Percentiles rank a stretch among this genome's conserved stretches.
Conservation (phyloP, 139 green algal species). For the Tetradesmus lagerheimii region DNA sequence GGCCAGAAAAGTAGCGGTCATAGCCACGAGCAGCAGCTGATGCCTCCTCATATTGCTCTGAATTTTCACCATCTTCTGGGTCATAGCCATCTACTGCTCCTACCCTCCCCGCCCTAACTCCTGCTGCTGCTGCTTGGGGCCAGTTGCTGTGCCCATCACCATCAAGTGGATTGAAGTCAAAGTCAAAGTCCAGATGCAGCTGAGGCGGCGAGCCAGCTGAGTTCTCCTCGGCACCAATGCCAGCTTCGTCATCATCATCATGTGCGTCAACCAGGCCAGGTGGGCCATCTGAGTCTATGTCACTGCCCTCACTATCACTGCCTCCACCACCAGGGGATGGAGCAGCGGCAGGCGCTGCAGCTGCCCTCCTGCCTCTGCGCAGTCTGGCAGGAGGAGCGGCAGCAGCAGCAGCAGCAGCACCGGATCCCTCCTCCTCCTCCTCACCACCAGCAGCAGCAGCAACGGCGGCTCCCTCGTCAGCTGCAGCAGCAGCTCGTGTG, state of each 20-base stretch:
- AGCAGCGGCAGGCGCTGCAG: neutral
- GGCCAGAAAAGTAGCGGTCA: slow-evolving; percentile 46
- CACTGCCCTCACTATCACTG: neutral
- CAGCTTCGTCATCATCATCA: neutral
- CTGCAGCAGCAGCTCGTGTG: neutral
- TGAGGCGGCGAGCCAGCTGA: neutral
- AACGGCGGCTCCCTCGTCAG: neutral
- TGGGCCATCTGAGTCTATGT: neutral
- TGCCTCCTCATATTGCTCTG: neutral
- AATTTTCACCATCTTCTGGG: neutral
- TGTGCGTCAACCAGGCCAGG: neutral
- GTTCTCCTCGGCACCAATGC: neutral
- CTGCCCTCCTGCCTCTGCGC: neutral
- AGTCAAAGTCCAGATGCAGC: neutral
- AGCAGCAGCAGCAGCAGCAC: neutral
- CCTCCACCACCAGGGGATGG: neutral
- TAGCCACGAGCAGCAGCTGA: neutral
- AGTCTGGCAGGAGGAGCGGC: neutral
- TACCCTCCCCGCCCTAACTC: neutral
- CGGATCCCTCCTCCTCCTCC: too few relatives aligned
- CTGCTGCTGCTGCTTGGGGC: slow-evolving; percentile 25
- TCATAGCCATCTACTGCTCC: neutral
- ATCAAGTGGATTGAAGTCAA: neutral
- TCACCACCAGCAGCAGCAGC: neutral
- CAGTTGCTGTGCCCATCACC: neutral